Evolutionary conservation across 1,284 basidiomycete genomes (phyloP).

Genomic region (Puccinia polysora): DNA sequence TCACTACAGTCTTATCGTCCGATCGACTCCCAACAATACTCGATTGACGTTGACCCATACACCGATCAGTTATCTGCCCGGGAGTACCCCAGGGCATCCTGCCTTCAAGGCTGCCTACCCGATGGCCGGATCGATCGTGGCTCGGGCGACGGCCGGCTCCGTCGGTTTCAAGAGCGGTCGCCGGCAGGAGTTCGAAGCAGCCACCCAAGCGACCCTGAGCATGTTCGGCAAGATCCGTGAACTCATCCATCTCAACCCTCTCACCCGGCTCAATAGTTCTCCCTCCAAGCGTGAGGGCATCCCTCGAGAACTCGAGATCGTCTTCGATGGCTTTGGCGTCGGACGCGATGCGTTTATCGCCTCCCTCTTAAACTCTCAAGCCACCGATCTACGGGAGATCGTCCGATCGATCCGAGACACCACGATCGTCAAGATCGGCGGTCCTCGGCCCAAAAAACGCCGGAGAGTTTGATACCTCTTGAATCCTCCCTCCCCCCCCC

Average conservation of each 20-base stretch:
- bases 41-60: conserved; percentile 38
- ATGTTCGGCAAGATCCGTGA: conserved; percentile 38
- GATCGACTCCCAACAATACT: conserved; percentile 35
- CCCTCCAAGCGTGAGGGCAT: conserved; percentile 12
- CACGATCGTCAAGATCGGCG: conserved; percentile 40
- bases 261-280: neutral
- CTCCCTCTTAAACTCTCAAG: conserved; percentile 15
- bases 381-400: conserved; percentile 24
- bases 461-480: conserved; percentile 40
- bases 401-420: conserved; percentile 35
- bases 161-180: conserved; percentile 34
- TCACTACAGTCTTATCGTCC: conserved; percentile 26
- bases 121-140: conserved; percentile 27
- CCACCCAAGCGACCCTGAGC: conserved; percentile 19
- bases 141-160: conserved; percentile 30
- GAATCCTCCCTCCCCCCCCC: too few species aligned
- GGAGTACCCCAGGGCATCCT: conserved; percentile 18
- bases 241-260: neutral
- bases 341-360: conserved; percentile 39
- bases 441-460: conserved; percentile 41
- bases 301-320: conserved; percentile 41
- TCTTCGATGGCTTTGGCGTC: conserved; percentile 40
- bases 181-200: conserved; percentile 39
- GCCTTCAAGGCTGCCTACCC: conserved; percentile 30
- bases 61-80: conserved; percentile 29